Evolutionary conservation across 1,284 basidiomycete species (phyloP).

Genomic region (Stygiomarasmius scandens): DNA sequence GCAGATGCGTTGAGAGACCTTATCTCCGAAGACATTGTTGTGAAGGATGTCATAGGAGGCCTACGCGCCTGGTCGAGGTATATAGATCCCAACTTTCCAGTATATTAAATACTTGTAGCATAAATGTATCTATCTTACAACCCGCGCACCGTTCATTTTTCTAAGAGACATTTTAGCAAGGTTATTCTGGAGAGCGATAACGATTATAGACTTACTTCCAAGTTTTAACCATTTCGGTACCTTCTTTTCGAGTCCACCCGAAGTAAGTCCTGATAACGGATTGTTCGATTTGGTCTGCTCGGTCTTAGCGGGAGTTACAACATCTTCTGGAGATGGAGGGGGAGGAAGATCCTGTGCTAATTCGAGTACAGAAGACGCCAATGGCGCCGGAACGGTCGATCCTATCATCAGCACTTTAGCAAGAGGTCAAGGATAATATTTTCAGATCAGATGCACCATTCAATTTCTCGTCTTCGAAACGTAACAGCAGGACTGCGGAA

Average conservation of each 20-base stretch:
- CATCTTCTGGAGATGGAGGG: conserved; percentile 37
- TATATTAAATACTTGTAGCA: conserved; percentile 56
- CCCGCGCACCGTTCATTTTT: conserved; percentile 19
- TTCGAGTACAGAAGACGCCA: conserved; percentile 58
- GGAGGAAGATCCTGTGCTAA: conserved; percentile 65
- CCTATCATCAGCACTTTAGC: conserved; percentile 33
- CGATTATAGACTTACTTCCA: conserved; percentile 8
- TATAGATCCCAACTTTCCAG: conserved; percentile 75
- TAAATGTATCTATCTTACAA: neutral
- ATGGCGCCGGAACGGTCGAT: conserved; percentile 59
- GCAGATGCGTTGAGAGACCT: conserved; percentile 62
- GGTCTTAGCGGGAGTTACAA: conserved; percentile 26
- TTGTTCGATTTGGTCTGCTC: neutral
- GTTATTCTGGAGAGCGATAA: conserved; percentile 3
- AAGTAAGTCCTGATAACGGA: conserved; percentile 15
- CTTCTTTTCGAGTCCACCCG: conserved; percentile 59
- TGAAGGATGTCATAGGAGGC: conserved; percentile 81
- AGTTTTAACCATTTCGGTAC: conserved; percentile 73
- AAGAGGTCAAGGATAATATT: neutral
- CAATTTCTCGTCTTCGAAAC: conserved; percentile 71
- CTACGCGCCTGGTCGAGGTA: conserved; percentile 75
- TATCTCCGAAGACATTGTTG: conserved; percentile 30
- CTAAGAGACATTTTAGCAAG: conserved; percentile 13
- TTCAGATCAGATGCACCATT: conserved; percentile 57
- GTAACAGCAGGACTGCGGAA: conserved; percentile 74